Base-by-base conservation (phyloP, 768 basidiomycete genomes). In the Suillus subalutaceus region DNA sequence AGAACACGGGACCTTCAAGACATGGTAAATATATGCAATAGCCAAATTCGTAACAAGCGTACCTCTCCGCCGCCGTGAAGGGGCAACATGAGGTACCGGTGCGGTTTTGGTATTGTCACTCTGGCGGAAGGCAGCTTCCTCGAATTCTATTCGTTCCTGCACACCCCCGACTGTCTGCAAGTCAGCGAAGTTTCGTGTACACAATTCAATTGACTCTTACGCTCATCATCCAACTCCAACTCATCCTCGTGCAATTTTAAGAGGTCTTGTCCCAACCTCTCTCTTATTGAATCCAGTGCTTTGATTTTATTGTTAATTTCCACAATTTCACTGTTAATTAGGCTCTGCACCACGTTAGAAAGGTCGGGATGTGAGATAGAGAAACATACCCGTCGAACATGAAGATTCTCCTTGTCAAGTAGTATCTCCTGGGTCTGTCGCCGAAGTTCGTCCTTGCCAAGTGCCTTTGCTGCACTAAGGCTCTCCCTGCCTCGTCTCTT, bases 221-320 rank as follows among this genome's bases (percentile, higher is more conserved):
- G 78, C 79, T 99, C 97, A 67, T 97, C 97, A 72, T 97, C 94
- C n/a, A 99, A 80, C 73, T 98, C 97, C 30, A 99, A 81, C 68
- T 97, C 96, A 70, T 99, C 97, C 74, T 99, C 97, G 65, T 96
- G 93, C 56, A 98, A 75, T 74, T 87, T 92, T 40, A 99, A 79
- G 8, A 99, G 81, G 73, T 94, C 90, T 52, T 88, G 83, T 73
- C 96, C 93, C 32, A 99, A 81, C 69, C 90, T 90, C 10, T 86
- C 83, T 63, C 95, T 84, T 64, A 98, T 93, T 18, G 79, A 83
- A 70, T 96, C 94, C 43, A 99, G 79, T 6, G 90, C 88, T 61
- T 89, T 88, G 59, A 99, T 98, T 83, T 97, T 98, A 69, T 86
- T 84, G 32, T 93, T 90, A 26, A 99, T 92, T 75, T 98, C 95